Evolutionary conservation across 2,329 filamentous ascomycete species (phyloP), one percentile per base, ranked within the genome.

Genomic region (Diaporthe ampelina): DNA sequence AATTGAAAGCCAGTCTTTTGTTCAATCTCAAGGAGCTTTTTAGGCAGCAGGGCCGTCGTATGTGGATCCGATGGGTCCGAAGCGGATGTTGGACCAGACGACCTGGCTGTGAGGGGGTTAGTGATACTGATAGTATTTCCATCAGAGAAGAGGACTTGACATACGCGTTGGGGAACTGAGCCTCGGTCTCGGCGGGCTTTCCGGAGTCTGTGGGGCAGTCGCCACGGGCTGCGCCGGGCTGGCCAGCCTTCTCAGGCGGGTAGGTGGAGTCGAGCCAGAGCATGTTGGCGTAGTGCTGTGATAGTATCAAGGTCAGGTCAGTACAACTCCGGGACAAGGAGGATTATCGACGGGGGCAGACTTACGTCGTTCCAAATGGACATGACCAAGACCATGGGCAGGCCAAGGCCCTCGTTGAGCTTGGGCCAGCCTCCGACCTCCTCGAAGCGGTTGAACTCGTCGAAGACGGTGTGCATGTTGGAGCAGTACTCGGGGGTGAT

Each of bases 321-420:
- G 7, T 29, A 9, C 3, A 15, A 10, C 15, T 43, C 24, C 21
- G 63, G 19, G 3, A 21, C 5, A 10, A n/a, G n/a, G 4, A 10
- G 9, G 21, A 3, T 15, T 9, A 24, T 52, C 5, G 15, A 50
- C 4, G 29, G 13, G 13, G 2, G 0, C 0, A 37, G 17, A 67
- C 63, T 67, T 67, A 67, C 63, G 82, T 92, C 91, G 78, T 91
- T 90, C 89, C 88, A 90, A 74, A 90, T 82, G 32, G 85, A 87
- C 86, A 92, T 86, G 78, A 91, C 90, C 13, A 92, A 85, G 32
- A 92, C 91, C 89, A 92, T 91, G 48, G 89, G 89, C 54, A 84
- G 77, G 3, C 81, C 81, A 58, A 92, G 81, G 19, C 87, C 89
- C 21, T 85, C 79, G 76, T 85, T 85, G 86, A 92, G 90, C 67